Evolutionary conservation across 441 rosid species (phyloP).

Genomic region (Adansonia gregorii): DNA sequence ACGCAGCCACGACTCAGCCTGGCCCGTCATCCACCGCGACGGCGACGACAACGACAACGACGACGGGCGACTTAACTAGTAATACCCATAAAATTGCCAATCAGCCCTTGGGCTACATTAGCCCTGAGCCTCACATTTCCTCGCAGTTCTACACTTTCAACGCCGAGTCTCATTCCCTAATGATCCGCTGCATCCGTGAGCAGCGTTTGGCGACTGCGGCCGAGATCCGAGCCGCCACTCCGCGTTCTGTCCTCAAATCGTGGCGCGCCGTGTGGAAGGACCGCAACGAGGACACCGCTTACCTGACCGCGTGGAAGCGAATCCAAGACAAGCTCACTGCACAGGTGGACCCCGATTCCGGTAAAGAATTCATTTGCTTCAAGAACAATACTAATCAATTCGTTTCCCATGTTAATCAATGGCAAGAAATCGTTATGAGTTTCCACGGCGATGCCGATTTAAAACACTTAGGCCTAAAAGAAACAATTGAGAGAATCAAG

Average conservation of each 20-base stretch:
- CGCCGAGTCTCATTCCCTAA: slow-evolving; percentile 85
- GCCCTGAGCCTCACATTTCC: slow-evolving; percentile 85
- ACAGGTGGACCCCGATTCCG: slow-evolving; percentile 63
- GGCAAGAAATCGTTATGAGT: slow-evolving; percentile 95
- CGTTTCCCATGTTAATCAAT: slow-evolving; percentile 84
- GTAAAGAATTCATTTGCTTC: slow-evolving; percentile 86
- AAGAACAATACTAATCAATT: slow-evolving; percentile 85
- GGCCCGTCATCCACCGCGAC: slow-evolving; percentile 31
- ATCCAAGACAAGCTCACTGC: slow-evolving; percentile 93
- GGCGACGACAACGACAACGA: background rate
- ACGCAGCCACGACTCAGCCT: slow-evolving; percentile 38
- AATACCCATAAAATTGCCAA: slow-evolving; percentile 19
- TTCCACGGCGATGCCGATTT: slow-evolving; percentile 93
- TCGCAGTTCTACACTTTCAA: slow-evolving; percentile 98
- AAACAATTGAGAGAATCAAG: slow-evolving; percentile 90
- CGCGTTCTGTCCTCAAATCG: slow-evolving; percentile 72
- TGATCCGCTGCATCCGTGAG: slow-evolving; percentile 90
- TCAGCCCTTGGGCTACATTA: slow-evolving; percentile 43
- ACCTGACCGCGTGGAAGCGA: slow-evolving; percentile 92
- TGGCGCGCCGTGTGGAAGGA: slow-evolving; percentile 99
- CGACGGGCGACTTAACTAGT: slow-evolving; percentile 23
- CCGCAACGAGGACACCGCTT: slow-evolving; percentile 95
- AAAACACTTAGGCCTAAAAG: slow-evolving; percentile 82
- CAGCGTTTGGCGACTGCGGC: slow-evolving; percentile 75
- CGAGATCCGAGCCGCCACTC: slow-evolving; percentile 93